These are phyloP conservation scores for Rubia yunnanensis DNA, from an alignment of 257 asterid species.

Conservation along the genomic window DNA sequence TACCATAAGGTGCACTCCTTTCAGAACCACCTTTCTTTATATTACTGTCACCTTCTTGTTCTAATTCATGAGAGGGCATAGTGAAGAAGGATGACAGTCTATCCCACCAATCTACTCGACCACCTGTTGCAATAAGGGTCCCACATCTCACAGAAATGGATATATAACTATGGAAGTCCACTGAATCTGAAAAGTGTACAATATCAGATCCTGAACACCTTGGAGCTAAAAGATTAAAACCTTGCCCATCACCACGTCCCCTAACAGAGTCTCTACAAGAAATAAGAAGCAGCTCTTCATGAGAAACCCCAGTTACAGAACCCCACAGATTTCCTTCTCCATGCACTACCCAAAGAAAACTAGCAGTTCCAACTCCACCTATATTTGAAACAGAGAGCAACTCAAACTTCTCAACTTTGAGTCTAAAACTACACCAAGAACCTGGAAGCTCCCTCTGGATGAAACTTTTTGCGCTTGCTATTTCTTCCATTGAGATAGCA, in stretches of 20 bases:
- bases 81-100: constrained; percentile 53
- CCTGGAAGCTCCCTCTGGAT: constrained; percentile 71
- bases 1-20: constrained; percentile 25
- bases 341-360: constrained; percentile 63
- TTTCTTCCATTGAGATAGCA: constrained; percentile 36
- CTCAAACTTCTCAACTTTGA: constrained; percentile 57
- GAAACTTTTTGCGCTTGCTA: constrained; percentile 35
- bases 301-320: constrained; percentile 45
- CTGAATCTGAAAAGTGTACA: constrained; percentile 56
- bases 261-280: constrained; percentile 61
- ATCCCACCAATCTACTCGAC: constrained; percentile 91
- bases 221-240: constrained; percentile 72
- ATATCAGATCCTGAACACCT: constrained; percentile 65
- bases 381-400: constrained; percentile 64
- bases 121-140: constrained; percentile 79
- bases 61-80: constrained; percentile 43
- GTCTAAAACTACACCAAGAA: constrained; percentile 69
- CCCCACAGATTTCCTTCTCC: constrained; percentile 85
- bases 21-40: constrained; percentile 24
- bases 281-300: constrained; percentile 64
- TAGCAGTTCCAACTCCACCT: constrained; percentile 62
- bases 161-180: constrained; percentile 38
- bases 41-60: constrained; percentile 32
- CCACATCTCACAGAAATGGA: constrained; percentile 61
- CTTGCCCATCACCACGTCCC: constrained; percentile 97